Evolutionary conservation across 2,329 filamentous ascomycete species (phyloP).

Genomic region (Sporothrix brasiliensis): DNA sequence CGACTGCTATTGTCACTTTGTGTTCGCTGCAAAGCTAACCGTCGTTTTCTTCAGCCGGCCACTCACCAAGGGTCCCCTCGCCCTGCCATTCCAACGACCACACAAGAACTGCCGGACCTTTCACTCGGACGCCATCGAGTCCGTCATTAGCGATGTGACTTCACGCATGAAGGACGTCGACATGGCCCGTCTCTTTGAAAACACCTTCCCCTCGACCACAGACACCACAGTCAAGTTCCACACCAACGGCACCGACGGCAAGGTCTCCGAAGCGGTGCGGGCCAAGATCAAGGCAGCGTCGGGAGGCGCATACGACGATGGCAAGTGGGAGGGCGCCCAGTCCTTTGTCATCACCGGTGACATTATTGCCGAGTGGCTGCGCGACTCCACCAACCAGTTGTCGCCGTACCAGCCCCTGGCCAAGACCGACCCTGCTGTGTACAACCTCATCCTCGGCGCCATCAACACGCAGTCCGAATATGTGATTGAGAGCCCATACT

Average conservation of each 20-base stretch:
- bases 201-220: constrained; percentile 88
- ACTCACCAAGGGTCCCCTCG: constrained; percentile 75
- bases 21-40: neutral
- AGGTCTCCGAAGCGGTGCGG: constrained; percentile 42
- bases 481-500: constrained; percentile 92
- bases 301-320: constrained; percentile 50
- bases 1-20: neutral
- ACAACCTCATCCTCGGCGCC: constrained; percentile 49
- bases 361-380: constrained; percentile 91
- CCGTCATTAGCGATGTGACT: constrained; percentile 82
- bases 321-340: constrained; percentile 79
- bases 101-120: constrained; percentile 84
- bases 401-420: constrained; percentile 85
- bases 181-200: constrained; percentile 89
- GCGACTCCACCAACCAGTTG: constrained; percentile 89
- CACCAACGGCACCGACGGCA: constrained; percentile 57
- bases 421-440: constrained; percentile 76
- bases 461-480: constrained; percentile 73
- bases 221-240: constrained; percentile 92
- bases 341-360: constrained; percentile 92
- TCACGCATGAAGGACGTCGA: constrained; percentile 80
- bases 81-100: constrained; percentile 84
- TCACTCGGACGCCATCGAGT: constrained; percentile 80
- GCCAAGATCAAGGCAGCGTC: constrained; percentile 36
- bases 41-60: constrained; percentile 62